Conservation (phyloP, 2,329 filamentous ascomycete genomes). For the Polychaeton citri region DNA sequence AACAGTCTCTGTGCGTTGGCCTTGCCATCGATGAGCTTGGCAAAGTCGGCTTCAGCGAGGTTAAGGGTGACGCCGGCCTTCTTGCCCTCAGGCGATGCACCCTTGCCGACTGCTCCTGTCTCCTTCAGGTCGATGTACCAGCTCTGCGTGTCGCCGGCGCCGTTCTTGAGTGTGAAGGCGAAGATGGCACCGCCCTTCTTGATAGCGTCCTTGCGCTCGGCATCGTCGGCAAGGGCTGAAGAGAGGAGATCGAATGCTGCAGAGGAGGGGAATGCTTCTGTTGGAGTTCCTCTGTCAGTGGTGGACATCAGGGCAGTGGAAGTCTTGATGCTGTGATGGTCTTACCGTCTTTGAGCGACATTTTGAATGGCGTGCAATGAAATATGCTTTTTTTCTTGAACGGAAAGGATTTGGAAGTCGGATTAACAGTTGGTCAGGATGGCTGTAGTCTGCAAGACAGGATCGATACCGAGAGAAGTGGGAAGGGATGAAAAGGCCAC, state of each 20-base stretch:
- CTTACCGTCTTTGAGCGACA: constrained; percentile 64
- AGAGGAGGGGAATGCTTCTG: constrained; percentile 67
- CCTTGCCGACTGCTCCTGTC: constrained; percentile 68
- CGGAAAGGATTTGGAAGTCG: no score
- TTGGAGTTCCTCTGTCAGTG: neutral
- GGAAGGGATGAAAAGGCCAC: no score
- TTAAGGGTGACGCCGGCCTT: constrained; percentile 58
- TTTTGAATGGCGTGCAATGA: constrained; percentile 29
- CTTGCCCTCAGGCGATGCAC: constrained; percentile 50
- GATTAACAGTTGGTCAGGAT: no score
- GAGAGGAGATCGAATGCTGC: constrained; percentile 84
- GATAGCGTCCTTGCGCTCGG: constrained; percentile 73
- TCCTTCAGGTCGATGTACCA: constrained; percentile 97
- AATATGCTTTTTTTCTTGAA: neutral
- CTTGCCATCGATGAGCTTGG: constrained; percentile 68
- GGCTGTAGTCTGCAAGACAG: no score
- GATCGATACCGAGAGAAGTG: no score
- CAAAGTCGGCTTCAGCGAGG: constrained; percentile 78
- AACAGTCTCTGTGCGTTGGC: constrained; percentile 91
- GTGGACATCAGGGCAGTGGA: neutral
- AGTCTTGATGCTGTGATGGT: neutral
- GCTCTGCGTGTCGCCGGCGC: constrained; percentile 60
- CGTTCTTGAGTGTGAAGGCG: constrained; percentile 86
- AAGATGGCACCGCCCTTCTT: constrained; percentile 81
- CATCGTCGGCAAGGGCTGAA: constrained; percentile 51